A percentile compares a stretch with the other conserved stretches of the same genome.
Conservation (phyloP, 1,139 yeast species). For the Candida gigantensis region DNA sequence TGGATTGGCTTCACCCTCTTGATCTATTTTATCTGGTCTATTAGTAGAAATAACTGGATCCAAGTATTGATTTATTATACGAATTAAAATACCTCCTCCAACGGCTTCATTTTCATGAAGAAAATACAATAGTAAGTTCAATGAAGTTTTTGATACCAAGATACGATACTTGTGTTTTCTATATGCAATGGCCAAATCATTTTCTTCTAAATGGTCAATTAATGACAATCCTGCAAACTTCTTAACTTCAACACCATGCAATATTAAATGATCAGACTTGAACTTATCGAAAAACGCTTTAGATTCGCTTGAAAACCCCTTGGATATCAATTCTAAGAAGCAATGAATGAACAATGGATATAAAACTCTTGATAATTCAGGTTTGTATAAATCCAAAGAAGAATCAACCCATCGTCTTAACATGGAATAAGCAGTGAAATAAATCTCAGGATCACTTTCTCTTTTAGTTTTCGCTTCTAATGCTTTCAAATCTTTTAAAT, state of each 20-base stretch:
- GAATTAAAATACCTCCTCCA: slow-evolving; percentile 86
- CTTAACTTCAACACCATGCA: slow-evolving; percentile 78
- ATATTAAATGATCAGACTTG: slow-evolving; percentile 68
- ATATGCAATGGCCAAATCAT: slow-evolving; percentile 77
- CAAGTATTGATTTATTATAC: slow-evolving; percentile 83
- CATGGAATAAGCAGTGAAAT: slow-evolving; percentile 74
- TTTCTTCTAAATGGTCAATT: slow-evolving; percentile 80
- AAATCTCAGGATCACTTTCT: slow-evolving; percentile 65
- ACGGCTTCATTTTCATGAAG: slow-evolving; percentile 89
- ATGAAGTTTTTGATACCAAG: slow-evolving; percentile 78
- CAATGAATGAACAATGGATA: slow-evolving; percentile 92
- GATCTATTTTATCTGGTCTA: slow-evolving; percentile 47
- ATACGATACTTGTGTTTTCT: slow-evolving; percentile 72
- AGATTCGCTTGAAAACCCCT: slow-evolving; percentile 61
- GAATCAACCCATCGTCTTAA: slow-evolving; percentile 89
- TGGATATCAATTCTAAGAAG: slow-evolving; percentile 73
- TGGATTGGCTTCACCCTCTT: slow-evolving; percentile 51
- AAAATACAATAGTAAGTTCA: slow-evolving; percentile 81
- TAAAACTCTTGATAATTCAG: slow-evolving; percentile 78
- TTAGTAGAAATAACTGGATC: slow-evolving; percentile 62
- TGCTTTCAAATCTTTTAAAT: slow-evolving; percentile 42
- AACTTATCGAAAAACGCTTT: slow-evolving; percentile 75
- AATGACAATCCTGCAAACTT: slow-evolving; percentile 72
- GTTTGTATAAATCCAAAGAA: slow-evolving; percentile 87
- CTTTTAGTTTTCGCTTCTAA: slow-evolving; percentile 40